Percentiles rank a stretch among this genome's conserved stretches.
Conservation (phyloP, 2,329 filamentous ascomycete genomes). For the Plenodomus lindquistii region DNA sequence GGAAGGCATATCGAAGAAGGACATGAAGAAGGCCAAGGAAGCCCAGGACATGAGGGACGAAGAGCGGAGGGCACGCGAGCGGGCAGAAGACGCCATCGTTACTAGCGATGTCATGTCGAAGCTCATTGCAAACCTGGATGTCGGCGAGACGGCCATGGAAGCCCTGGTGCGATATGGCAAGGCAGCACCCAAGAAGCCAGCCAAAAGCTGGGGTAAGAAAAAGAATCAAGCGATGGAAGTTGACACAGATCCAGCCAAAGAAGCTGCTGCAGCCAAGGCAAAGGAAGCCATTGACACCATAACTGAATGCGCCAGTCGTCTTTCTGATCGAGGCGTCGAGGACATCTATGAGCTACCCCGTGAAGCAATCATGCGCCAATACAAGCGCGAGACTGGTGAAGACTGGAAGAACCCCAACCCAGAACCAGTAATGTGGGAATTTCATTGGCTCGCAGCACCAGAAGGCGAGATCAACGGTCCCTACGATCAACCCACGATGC, state of each 20-base stretch:
- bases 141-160: conserved; percentile 84
- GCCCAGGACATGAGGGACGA: conserved; percentile 84
- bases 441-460: conserved; percentile 85
- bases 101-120: conserved; percentile 73
- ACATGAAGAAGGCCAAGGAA: conserved; percentile 84
- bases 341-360: conserved; percentile 93
- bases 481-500: conserved; percentile 84
- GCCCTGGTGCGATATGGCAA: conserved; percentile 81
- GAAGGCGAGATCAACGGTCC: conserved; percentile 84
- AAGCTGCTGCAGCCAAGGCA: conserved; percentile 70
- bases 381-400: conserved; percentile 82
- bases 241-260: conserved; percentile 61
- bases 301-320: conserved; percentile 85
- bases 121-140: conserved; percentile 74
- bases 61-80: conserved; percentile 71
- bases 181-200: conserved; percentile 53
- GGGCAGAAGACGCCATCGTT: conserved; percentile 73
- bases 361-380: conserved; percentile 81
- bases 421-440: conserved; percentile 73
- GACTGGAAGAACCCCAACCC: conserved; percentile 69
- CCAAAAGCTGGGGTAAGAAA: conserved; percentile 52
- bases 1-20: conserved; percentile 88
- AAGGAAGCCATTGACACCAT: conserved; percentile 78
- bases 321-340: conserved; percentile 78
- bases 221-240: conserved; percentile 68